Evolutionary conservation across 1,139 yeast genomes (phyloP).

Genomic region (Kodamaea derodonti): DNA sequence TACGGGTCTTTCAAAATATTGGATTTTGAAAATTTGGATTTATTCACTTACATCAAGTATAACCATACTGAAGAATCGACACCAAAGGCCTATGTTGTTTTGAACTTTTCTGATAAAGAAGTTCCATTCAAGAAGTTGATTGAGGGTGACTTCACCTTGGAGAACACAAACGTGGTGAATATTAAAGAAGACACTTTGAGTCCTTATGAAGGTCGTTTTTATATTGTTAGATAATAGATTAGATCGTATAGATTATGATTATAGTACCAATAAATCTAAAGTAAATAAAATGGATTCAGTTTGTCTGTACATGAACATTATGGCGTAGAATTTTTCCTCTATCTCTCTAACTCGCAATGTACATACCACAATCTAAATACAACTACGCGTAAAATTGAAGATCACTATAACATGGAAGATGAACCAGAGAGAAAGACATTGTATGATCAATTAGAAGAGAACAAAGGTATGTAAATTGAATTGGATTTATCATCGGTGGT

Average conservation of each 20-base stretch:
- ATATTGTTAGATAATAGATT: conserved; percentile 12
- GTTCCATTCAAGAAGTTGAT: conserved; percentile 26
- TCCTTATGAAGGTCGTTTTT: conserved; percentile 40
- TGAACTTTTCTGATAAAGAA: conserved; percentile 40
- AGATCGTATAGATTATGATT: too few relatives aligned
- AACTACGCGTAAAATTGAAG: too few relatives aligned
- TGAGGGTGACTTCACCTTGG: conserved; percentile 28
- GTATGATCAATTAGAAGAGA: conserved; percentile 14
- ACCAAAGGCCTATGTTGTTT: conserved; percentile 34
- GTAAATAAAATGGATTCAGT: too few relatives aligned
- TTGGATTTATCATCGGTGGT: neutral
- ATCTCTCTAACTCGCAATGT: too few relatives aligned
- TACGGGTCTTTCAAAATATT: conserved; percentile 46
- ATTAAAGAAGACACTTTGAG: conserved; percentile 21
- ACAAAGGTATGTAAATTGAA: conserved; percentile 12
- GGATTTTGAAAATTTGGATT: conserved; percentile 34
- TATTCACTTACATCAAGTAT: conserved; percentile 39
- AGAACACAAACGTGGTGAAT: conserved; percentile 25
- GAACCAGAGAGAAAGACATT: conserved; percentile 11
- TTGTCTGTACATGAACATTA: too few relatives aligned
- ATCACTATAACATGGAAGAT: conserved; percentile 1
- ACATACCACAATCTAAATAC: too few relatives aligned
- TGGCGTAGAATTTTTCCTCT: too few relatives aligned
- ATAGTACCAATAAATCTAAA: too few relatives aligned
- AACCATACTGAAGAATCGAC: conserved; percentile 5